Base-by-base conservation (phyloP, 2,329 filamentous ascomycete genomes). In the Colletotrichum spinosum region DNA sequence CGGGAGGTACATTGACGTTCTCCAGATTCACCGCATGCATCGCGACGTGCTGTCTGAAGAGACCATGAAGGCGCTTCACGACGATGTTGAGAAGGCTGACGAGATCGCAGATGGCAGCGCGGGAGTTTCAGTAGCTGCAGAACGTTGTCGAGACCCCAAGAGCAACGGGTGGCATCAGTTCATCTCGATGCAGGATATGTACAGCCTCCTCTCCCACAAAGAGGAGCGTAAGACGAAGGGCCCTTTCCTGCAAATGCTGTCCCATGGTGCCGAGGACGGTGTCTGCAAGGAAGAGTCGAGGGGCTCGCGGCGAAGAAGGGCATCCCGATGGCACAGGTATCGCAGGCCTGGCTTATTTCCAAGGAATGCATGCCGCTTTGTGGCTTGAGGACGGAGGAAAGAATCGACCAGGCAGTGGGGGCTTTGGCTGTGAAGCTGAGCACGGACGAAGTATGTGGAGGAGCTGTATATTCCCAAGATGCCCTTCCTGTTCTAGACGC, bases 1-100 rank as follows among this genome's bases (percentile, higher is more conserved):
- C n/a, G 69, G 84, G 84, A 68, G 79, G 78, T 66, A 80, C 4
- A 4, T 75, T 72, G 87, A 90, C 70, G 81, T 88, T 10, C 78
- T 89, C 4, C 86, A 89, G 71, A 86, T 90, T 54, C 88, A 90
- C 69, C 81, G 87, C 2, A 79, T 88, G 17, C 87, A 90, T 68
- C 77, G 78, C 1, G 78, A 80, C 78, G 25, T 85, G 83, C 9
- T 78, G 81, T 54, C 79, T 80, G 5, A 88, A 68, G 86, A 89
- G 75, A 88, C 86, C 17, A 89, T 89, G 86, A 80, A 81, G 67
- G 85, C 85, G 5, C 73, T 88, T 11, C 83, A 90, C 61, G 86
- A 89, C 51, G 79, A 90, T 0, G 79, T 89, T 0, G 77, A 83
- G 56, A 83, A 17, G 17, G 2, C 17, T 17, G 17, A 17, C 17